Evolutionary conservation across 352 stramenopile genomes (phyloP), one percentile per base, ranked within the genome.

Genomic region (Pythium utonaiense): DNA sequence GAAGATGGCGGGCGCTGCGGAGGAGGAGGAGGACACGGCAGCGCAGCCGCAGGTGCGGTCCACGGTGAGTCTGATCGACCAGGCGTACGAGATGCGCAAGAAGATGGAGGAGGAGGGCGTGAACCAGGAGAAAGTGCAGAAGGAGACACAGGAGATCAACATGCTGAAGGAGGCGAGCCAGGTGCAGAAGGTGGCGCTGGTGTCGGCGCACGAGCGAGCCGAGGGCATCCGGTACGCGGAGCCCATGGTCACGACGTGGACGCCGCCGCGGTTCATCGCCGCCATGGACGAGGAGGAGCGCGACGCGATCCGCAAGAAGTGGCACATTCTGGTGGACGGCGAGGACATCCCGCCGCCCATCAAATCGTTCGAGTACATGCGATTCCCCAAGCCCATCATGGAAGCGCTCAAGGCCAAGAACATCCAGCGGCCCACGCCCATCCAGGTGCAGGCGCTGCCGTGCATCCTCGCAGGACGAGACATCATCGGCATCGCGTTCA

Each of bases 401-500:
- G 75, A 91, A 1, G 86, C 86, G 25, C 82, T 99, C 16, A 79
- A 92, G 45, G 82, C 83, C 21, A 99, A 99, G 74, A 98, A 98
- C 68, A 99, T 99, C 58, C 79, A 92, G 55, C 76, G 92, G 6
- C 97, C 97, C 3, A 99, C 97, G 33, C 96, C 97, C 1, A 99
- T 99, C 74, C 97, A 99, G 80, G 97, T 99, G 64, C 97, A 99
- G 66, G 97, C 96, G 41, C 86, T 99, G 19, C 95, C 97, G 21
- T 98, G 98, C 31, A 98, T 98, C 49, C 82, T 99, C 28, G 88
- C 95, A 1, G 95, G 96, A 17, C 86, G 97, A 36, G 97, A 99
- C 73, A 97, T 99, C 78, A 98, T 99, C 44, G 97, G 97, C 50
- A 99, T 99, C 67, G 97, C 97, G 9, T 99, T 99, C 72, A 99